A percentile compares a stretch with the other conserved stretches of the same genome.
phyloP scores from a whole-genome alignment of 2,329 filamentous ascomycete genomes.

The Fusarium sp. region DNA sequence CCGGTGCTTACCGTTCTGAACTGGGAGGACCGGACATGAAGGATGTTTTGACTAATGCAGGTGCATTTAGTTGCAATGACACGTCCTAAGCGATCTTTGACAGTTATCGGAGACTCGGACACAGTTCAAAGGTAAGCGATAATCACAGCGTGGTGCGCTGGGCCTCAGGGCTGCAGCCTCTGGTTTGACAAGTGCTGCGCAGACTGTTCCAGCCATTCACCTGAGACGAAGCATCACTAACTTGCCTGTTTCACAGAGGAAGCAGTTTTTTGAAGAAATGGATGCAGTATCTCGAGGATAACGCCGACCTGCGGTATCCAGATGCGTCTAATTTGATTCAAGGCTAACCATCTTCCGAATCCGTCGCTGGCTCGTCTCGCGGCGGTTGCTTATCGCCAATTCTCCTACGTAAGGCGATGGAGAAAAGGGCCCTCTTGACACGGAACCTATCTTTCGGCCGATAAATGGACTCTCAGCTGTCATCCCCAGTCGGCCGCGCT shows the following conservation, averaged over 20 bases:
- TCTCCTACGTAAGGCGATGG: not conserved
- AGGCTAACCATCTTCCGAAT: constrained; percentile 21
- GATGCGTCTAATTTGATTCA: constrained; percentile 66
- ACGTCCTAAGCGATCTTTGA: constrained; percentile 89
- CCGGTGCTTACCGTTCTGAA: constrained; percentile 11
- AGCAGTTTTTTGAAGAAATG: constrained; percentile 88
- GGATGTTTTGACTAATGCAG: constrained; percentile 40
- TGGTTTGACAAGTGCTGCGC: constrained; percentile 36
- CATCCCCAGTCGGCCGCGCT: constrained; percentile 14
- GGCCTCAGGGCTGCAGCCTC: constrained; percentile 22
- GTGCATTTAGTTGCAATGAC: constrained; percentile 94
- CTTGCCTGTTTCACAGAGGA: constrained; percentile 69
- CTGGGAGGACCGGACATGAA: constrained; percentile 13
- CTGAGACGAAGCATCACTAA: constrained; percentile 44
- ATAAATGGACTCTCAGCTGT: constrained; percentile 18
- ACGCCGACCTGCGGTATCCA: constrained; percentile 91
- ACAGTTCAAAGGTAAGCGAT: constrained; percentile 85
- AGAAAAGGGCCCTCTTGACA: not conserved
- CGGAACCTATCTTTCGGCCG: constrained; percentile 20
- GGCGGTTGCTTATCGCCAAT: not conserved
- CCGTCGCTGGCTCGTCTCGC: not conserved
- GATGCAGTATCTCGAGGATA: constrained; percentile 92
- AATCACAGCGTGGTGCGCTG: constrained; percentile 16
- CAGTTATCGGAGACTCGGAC: constrained; percentile 93
- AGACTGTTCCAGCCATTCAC: constrained; percentile 40